phyloP scores from a whole-genome alignment of 2,329 filamentous ascomycete species.

The Fusarium irregulare region DNA sequence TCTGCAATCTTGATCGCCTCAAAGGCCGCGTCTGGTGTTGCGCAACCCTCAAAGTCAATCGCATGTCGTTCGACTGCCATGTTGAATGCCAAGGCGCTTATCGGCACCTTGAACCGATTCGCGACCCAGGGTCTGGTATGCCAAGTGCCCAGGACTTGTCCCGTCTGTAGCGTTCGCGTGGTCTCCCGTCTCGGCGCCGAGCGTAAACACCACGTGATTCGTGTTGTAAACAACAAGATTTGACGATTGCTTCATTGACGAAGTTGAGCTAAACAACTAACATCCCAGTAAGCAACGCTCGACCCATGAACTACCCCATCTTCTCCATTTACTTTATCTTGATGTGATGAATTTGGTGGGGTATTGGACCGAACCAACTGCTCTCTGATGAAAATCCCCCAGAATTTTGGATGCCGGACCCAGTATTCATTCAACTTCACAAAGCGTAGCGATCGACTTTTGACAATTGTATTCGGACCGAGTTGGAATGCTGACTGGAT shows the following conservation, averaged over 20 bases:
- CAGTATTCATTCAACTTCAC: conserved; percentile 25
- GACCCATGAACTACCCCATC: conserved; percentile 25
- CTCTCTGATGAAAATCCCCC: conserved; percentile 16
- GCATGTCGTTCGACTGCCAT: conserved; percentile 28
- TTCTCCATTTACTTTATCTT: conserved; percentile 30
- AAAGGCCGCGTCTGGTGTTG: not conserved
- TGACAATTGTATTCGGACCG: conserved; percentile 6
- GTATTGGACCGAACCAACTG: conserved; percentile 26
- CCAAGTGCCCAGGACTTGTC: conserved; percentile 41
- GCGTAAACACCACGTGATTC: conserved; percentile 23
- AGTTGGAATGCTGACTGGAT: not conserved
- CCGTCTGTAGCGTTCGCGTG: conserved; percentile 31
- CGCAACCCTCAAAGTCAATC: not conserved
- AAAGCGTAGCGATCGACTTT: conserved; percentile 3
- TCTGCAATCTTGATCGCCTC: not conserved
- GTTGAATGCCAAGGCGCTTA: conserved; percentile 43
- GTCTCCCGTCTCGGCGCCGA: conserved; percentile 23
- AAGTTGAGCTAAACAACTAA: too few relatives aligned
- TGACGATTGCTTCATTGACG: not conserved
- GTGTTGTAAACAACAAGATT: not conserved
- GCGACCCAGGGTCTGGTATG: conserved; percentile 37
- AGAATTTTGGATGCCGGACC: conserved; percentile 16
- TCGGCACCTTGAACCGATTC: conserved; percentile 45
- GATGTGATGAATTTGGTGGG: conserved; percentile 19
- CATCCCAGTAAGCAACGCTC: conserved; percentile 4